These are phyloP conservation scores for Crithidia bombi DNA, from an alignment of 208 protist species.

Conservation along the genomic window DNA sequence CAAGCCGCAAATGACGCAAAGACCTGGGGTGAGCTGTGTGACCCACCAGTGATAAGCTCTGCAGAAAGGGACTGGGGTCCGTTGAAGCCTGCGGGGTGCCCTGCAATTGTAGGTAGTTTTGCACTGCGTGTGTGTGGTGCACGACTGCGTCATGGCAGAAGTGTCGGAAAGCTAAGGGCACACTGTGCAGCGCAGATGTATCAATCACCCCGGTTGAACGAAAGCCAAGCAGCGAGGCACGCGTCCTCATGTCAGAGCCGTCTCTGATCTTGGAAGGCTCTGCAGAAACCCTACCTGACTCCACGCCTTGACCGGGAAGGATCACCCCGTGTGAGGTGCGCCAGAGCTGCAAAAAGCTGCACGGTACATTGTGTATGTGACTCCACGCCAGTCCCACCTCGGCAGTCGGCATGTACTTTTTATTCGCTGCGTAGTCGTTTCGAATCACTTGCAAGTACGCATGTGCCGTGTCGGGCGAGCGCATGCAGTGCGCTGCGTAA, in stretches of 20 bases:
- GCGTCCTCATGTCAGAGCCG: background rate
- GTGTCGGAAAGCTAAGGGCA: slow-evolving; percentile 1
- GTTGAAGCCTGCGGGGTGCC: background rate
- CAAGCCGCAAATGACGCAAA: slow-evolving; percentile 34
- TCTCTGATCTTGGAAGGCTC: background rate
- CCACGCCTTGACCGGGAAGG: background rate
- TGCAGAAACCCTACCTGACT: background rate
- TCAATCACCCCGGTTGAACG: slow-evolving; percentile 16
- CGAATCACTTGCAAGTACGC: slow-evolving; percentile 40
- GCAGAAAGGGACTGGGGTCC: background rate
- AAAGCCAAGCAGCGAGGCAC: slow-evolving; percentile 10
- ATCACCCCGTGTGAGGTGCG: background rate
- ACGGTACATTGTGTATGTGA: slow-evolving; percentile 24
- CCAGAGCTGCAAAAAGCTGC: slow-evolving; percentile 27
- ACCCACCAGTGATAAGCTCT: background rate
- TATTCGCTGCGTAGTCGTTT: slow-evolving; percentile 20
- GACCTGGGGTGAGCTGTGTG: background rate
- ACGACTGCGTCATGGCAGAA: slow-evolving; percentile 21
- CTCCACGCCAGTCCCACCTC: slow-evolving; percentile 36
- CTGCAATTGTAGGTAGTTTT: background rate
- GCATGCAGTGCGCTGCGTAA: slow-evolving; percentile 28
- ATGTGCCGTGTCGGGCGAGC: slow-evolving; percentile 42
- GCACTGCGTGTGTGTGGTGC: slow-evolving; percentile 20
- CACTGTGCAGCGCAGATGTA: slow-evolving; percentile 19
- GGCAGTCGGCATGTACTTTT: slow-evolving; percentile 14